Evolutionary conservation across 2,329 filamentous ascomycete genomes (phyloP), one percentile per base, ranked within the genome.

Genomic region (Aspergillus tamarii): DNA sequence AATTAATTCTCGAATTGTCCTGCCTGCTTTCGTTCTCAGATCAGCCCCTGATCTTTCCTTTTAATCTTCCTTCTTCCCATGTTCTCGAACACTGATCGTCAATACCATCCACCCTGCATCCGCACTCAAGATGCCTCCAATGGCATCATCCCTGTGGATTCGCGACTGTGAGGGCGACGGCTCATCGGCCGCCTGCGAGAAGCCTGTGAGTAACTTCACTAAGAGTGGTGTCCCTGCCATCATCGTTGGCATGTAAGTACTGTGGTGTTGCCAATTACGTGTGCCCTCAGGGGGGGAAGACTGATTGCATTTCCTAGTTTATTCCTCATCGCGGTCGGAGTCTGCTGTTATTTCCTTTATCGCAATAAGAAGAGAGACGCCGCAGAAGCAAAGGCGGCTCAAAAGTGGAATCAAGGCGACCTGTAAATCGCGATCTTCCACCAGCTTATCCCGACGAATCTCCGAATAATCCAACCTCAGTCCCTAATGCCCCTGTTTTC

Each of bases 211-310:
- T 36, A 66, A 57, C 45, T 68, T 68, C 19, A 60, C 63, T n/a
- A 68, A 67, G 57, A 68, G 60, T 45, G 66, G 66, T 19, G 60
- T 68, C 7, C 66, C 66, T 26, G 66, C 56, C 34, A 68, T 68
- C 52, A 64, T 68, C 28, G 53, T 63, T 9, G 66, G 64, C 16
- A 43, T 67, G 66, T 68, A 62, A 14, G 66, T 68, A 14, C 12
- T 21, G 30, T 36, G 50, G 50, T 53, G 11, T 16, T 16, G 12
- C 3, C 45, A 5, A 48, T 48, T 8, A n/a, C 7, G 32, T 3
- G 14, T 26, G 11, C 21, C 16, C 45, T 12, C 19, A 34, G 34
- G 34, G 16, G 34, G 12, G 48, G n/a, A n/a, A 59, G 41, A 23
- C 58, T 57, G 16, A 64, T 43, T 26, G 16, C 23, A 26, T 6